Evolutionary conservation across 805 yeast species (phyloP), one percentile per base, ranked within the genome.

Genomic region (Barnettozyma vustinii): DNA sequence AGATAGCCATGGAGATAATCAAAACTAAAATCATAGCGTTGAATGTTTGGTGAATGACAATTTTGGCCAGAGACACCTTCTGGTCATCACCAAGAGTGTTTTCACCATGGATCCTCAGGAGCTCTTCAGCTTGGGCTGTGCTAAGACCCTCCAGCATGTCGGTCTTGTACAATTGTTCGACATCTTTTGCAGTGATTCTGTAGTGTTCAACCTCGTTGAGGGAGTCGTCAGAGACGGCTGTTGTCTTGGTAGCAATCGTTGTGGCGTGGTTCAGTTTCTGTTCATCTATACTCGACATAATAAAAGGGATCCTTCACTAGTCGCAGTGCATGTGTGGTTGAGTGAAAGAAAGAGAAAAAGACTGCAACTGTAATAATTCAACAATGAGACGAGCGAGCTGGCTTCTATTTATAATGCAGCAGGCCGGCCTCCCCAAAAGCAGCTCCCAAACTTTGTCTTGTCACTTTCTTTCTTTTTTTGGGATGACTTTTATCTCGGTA

Each of bases 1-100:
- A 82, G 45, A 85, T 83, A 19, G 80, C 64, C 85, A 82, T 78
- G 16, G 88, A 79, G 35, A 83, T 82, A 46, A 84, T 66, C 54
- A 84, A 71, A 9, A 85, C 92, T 54, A 85, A 65, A 44, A 84
- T 81, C 94, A 85, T 85, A 42, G 94, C 92, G 60, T 85, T 85
- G 63, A 81, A 81, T 2, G 81, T 70, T 57, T 85, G 94, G 54
- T 83, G 84, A 37, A 83, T 67, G 25, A 85, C 52, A 48, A 86
- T 84, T 46, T 68, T 67, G 25, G 74, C 55, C 46, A 80, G 66
- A 8, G 84, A 77, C 46, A 83, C 76, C 21, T 74, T 74, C 37
- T 70, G 70, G 26, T 75, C 84, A 37, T 79, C 83, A 9, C 87
- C 89, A 1, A 86, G 69, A 13, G 71, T 68, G 65, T 85, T 85